Base-by-base conservation (phyloP, 1,284 basidiomycete species). In the Laetiporus sulphureus region DNA sequence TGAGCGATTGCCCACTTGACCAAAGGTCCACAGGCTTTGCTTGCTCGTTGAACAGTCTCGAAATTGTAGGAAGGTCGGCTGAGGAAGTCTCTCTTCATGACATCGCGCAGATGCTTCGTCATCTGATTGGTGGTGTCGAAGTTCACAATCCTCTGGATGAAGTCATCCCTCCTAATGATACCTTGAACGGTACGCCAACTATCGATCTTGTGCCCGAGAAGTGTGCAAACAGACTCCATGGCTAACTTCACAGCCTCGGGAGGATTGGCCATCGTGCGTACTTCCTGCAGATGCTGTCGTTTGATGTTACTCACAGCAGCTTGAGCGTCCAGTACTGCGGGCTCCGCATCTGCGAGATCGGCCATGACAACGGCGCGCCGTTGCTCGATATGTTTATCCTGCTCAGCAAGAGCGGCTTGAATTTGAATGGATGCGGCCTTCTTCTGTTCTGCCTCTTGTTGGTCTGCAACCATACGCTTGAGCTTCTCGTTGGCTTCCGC, bases 1-100 rank as follows among this genome's bases (percentile, higher is more conserved):
- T 99, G 97, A 1, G 96, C 96, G 44, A 99, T 80, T 6, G 86
- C 94, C 96, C 96, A 98, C 62, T 97, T 96, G 50, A 96, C 95
- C 29, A 99, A 79, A 16, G 96, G 97, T 33, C 96, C 96, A 61
- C 96, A 99, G 20, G 97, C 97, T 68, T 86, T 91, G 67, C 90
- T 94, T 19, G 96, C 96, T 45, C 89, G 86, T 58, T 99, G 86
- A 41, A 99, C 94, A 6, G 76, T 89, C 60, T 98, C 96, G 59
- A 92, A 99, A 64, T 94, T 98, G 73, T 85, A 99, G 3, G 84
- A 83, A 0, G 94, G 87, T 29, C 90, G 82, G 55, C 83, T 86
- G 52, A 99, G 72, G 72, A 91, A 99, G 50, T 99, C 94, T 52
- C 75, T 81, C 69, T 88, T 92, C 90, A 99, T 96, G 47, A 79